Percentiles rank a stretch among this genome's conserved stretches.
Evolutionary conservation across 2,329 filamentous ascomycete genomes (phyloP).

Genomic region (Cryphonectria nitschkei): DNA sequence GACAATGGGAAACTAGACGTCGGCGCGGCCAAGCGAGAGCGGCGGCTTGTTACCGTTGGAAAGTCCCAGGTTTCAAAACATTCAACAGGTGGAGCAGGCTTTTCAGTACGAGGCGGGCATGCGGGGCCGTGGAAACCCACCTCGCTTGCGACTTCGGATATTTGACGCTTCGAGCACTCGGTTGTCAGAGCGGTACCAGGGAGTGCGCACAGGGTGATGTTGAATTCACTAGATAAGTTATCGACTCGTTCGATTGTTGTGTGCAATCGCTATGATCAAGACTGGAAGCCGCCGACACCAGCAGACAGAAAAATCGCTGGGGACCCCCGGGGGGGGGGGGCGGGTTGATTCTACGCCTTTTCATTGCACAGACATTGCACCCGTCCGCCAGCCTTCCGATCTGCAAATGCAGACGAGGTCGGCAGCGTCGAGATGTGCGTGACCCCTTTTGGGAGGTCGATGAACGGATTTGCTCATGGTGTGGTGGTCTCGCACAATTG

Average conservation of each 20-base stretch:
- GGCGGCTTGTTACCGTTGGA: neutral
- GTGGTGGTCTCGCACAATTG: constrained; percentile 24
- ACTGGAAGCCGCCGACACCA: neutral
- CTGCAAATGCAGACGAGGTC: constrained; percentile 22
- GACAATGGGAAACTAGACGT: neutral
- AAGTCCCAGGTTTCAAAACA: constrained; percentile 15
- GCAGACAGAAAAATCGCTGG: neutral
- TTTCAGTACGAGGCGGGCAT: constrained; percentile 18
- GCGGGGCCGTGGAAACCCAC: constrained; percentile 21
- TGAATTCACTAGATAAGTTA: neutral
- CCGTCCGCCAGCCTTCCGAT: constrained; percentile 13
- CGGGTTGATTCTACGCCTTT: too few species aligned
- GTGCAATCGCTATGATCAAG: neutral
- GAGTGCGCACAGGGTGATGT: neutral
- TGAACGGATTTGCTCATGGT: constrained; percentile 19
- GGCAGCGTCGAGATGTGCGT: constrained; percentile 23
- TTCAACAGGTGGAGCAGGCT: constrained; percentile 13
- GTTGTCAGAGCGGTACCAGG: neutral
- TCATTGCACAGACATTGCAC: neutral
- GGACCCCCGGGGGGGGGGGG: too few species aligned
- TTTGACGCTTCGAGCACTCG: constrained; percentile 16
- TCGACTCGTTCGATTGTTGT: constrained; percentile 1
- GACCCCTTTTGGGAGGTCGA: constrained; percentile 28
- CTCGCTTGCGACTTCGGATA: constrained; percentile 20
- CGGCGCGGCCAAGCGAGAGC: neutral